Evolutionary conservation across 192 early-diverging fungal species (phyloP).

Genomic region (Chytriomyces confervae): DNA sequence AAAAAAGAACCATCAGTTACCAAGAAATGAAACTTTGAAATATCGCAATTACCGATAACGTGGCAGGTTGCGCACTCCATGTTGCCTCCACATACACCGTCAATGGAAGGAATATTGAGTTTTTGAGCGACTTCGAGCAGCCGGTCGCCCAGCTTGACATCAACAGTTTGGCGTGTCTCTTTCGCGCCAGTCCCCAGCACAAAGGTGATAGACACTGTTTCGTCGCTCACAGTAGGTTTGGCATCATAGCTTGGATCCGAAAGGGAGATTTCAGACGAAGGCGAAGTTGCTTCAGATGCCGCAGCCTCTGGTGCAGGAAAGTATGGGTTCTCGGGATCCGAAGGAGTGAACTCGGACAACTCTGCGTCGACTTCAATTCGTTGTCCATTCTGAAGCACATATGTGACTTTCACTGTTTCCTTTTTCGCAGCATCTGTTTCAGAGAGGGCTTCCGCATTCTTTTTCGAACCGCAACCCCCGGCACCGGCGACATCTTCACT

Average conservation of each 20-base stretch:
- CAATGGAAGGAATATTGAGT: constrained; percentile 53
- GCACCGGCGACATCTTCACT: not conserved
- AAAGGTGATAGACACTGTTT: constrained; percentile 16
- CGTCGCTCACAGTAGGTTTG: not conserved
- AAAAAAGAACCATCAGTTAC: not conserved
- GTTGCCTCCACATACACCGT: constrained; percentile 63
- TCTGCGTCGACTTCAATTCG: constrained; percentile 52
- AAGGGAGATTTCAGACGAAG: constrained; percentile 4
- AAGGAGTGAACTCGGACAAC: constrained; percentile 38
- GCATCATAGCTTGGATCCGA: not conserved
- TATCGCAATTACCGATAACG: constrained; percentile 45
- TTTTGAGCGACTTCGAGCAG: constrained; percentile 57
- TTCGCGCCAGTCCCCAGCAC: constrained; percentile 17
- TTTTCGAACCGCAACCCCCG: not conserved
- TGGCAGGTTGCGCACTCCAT: constrained; percentile 70
- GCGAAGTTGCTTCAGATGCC: not conserved
- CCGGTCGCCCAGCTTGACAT: constrained; percentile 44
- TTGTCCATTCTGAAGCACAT: constrained; percentile 48
- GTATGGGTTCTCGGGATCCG: constrained; percentile 28
- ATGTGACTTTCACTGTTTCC: constrained; percentile 45
- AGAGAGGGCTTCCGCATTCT: not conserved
- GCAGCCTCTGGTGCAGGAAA: not conserved
- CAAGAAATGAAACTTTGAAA: not conserved
- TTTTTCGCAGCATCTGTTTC: not conserved
- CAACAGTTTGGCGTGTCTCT: constrained; percentile 6